phyloP scores from a whole-genome alignment of 2,329 filamentous ascomycete genomes.

The Orbilia quercus region DNA sequence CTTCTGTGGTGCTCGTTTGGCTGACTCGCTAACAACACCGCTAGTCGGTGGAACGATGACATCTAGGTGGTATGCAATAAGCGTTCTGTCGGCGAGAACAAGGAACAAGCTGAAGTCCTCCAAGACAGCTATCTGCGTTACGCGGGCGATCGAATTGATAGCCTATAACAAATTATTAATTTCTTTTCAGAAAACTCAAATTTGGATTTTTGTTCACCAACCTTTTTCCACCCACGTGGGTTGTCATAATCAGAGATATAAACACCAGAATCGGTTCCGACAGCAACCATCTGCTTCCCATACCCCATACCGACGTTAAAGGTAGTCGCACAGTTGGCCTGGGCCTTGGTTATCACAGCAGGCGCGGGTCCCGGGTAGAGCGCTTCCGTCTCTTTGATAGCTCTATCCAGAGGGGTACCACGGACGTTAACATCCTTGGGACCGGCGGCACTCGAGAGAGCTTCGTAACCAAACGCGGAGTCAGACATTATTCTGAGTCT shows the following conservation, averaged over 20 bases:
- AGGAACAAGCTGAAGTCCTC: slow-evolving; percentile 96
- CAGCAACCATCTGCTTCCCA: slow-evolving; percentile 86
- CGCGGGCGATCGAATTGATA: slow-evolving; percentile 75
- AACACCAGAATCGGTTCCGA: slow-evolving; percentile 94
- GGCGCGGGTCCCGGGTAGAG: slow-evolving; percentile 74
- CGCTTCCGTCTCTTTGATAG: slow-evolving; percentile 87
- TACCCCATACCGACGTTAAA: slow-evolving; percentile 75
- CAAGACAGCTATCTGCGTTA: slow-evolving; percentile 92
- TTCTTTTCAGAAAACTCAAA: slow-evolving; percentile 32
- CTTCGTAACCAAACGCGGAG: slow-evolving; percentile 85
- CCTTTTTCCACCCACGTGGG: slow-evolving; percentile 88
- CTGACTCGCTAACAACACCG: slow-evolving; percentile 54
- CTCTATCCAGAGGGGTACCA: slow-evolving; percentile 89
- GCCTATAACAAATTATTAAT: slow-evolving; percentile 67
- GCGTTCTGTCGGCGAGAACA: slow-evolving; percentile 86
- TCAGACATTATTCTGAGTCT: slow-evolving; percentile 90
- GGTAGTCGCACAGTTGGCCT: slow-evolving; percentile 91
- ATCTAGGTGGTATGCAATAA: slow-evolving; percentile 94
- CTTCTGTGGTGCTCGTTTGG: slow-evolving; percentile 82
- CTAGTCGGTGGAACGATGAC: slow-evolving; percentile 71
- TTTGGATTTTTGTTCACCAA: slow-evolving; percentile 65
- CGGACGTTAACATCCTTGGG: slow-evolving; percentile 75
- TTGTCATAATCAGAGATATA: slow-evolving; percentile 89
- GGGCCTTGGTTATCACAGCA: slow-evolving; percentile 80
- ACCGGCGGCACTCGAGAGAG: slow-evolving; percentile 71